Base-by-base conservation (phyloP, 202 grass and related monocot species). In the Panicum virgatum region DNA sequence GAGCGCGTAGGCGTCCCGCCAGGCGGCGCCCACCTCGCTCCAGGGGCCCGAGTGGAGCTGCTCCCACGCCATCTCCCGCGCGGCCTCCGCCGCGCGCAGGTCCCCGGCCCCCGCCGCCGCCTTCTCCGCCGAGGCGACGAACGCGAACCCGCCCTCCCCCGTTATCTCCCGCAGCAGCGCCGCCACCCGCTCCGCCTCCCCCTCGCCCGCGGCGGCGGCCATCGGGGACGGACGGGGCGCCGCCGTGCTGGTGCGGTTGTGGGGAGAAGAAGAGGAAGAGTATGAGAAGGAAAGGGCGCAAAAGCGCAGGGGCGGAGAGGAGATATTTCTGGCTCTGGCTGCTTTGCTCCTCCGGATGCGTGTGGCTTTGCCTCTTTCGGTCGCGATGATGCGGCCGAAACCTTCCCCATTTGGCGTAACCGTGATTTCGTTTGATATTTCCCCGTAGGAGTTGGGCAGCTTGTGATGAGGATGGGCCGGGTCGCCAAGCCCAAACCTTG, bases 1-100 rank as follows among this genome's bases (percentile, higher is more conserved):
- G 84, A 98, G 91, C 67, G 92, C 88, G 82, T 97, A 98, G 46
- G 95, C 95, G 77, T 94, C 95, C 85, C 92, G 42, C 95, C 95
- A 98, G 0, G 90, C 76, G 40, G 58, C 12, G 43, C 86, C 92
- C 18, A 98, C 92, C 79, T 93, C 86, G 84, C 69, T 79, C 90
- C 95, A 94, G 8, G 92, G 95, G 19, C 95, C 92, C 22, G 86
- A 93, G 90, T 98, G 95, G 44, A 98, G 92, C 79, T 98, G 95
- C 90, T 95, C 95, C 95, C 95, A 98, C 25, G 92, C 90, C 90
- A 98, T 98, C 88, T 98, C 96, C 30, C 88, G 86, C 34, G 92
- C 90, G 44, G 86, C 95, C 92, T 98, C 92, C 50, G 92, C 96
- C 39, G 88, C 90, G 23, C 90, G 90, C 32, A 93, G 80, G 82